A percentile compares a stretch with the other conserved stretches of the same genome.
Evolutionary conservation across 192 early-diverging fungal species (phyloP).

Genomic region (Pilobolus umbonatus): DNA sequence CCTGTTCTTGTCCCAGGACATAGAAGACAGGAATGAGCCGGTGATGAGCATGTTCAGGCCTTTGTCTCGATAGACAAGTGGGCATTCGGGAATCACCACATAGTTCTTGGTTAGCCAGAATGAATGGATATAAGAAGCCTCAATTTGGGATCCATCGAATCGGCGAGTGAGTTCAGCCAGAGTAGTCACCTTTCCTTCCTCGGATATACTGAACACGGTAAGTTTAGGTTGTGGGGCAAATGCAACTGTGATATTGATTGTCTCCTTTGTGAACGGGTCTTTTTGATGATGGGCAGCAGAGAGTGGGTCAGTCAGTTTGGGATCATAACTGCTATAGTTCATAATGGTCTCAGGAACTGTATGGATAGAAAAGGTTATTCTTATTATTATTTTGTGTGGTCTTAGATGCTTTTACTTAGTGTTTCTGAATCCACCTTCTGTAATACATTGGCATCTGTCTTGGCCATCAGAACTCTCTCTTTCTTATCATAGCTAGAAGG

Average conservation of each 20-base stretch:
- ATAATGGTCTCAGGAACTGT: background rate
- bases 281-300: slow-evolving; percentile 30
- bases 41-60: background rate
- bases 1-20: background rate
- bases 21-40: background rate
- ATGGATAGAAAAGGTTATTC: slow-evolving; percentile 3
- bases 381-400: slow-evolving; percentile 12
- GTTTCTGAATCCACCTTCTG: slow-evolving; percentile 30
- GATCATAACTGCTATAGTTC: background rate
- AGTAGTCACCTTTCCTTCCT: slow-evolving; percentile 7
- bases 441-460: slow-evolving; percentile 32
- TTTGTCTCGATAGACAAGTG: slow-evolving; percentile 33
- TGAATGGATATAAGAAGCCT: slow-evolving; percentile 48
- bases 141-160: slow-evolving; percentile 10
- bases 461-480: slow-evolving; percentile 20
- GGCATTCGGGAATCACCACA: slow-evolving; percentile 48
- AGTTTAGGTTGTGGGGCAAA: slow-evolving; percentile 5
- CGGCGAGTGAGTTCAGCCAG: slow-evolving; percentile 17
- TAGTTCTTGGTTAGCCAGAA: slow-evolving; percentile 53
- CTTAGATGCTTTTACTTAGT: slow-evolving; percentile 11
- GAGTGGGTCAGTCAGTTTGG: background rate
- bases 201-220: slow-evolving; percentile 11
- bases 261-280: slow-evolving; percentile 20
- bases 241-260: slow-evolving; percentile 12
- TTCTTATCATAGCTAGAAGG: background rate